Evolutionary conservation across 108 stramenopile genomes (phyloP), one percentile per base, ranked within the genome.

Genomic region (Skeletonema grethae): DNA sequence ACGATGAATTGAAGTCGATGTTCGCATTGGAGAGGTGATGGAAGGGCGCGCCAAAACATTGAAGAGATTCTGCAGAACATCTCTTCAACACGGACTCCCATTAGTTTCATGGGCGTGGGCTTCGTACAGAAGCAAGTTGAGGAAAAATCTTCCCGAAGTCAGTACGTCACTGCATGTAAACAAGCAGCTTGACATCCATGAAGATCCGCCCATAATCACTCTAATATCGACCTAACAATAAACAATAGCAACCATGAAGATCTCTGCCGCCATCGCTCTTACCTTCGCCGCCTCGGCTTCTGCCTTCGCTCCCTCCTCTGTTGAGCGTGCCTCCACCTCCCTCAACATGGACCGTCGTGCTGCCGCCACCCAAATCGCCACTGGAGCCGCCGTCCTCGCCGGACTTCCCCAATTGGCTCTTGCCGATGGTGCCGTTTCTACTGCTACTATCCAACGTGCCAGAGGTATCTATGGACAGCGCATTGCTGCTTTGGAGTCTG

Each of bases 341-440:
- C 79, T 93, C 85, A 86, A 87, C 87, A 86, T 90, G 83, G 93
- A 94, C 82, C 93, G 93, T 72, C 90, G 93, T 83, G 83, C 89
- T 55, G 93, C 93, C 80, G 80, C 91, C 76, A 88, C 85, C 31
- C 88, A 87, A 65, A 90, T 91, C 77, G 93, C 80, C 76, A 79
- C 82, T 64, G 86, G 84, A 31, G 90, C 79, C 59, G 86, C 85
- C 18, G 87, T 80, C 65, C 73, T 87, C 45, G 84, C 90, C 38
- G 85, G 77, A 20, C 60, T 88, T 60, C 91, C 94, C 57, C 38
- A 68, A 31, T 59, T 87, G 55, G 95, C 95, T 57, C 70, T 77
- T 43, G 97, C 95, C 66, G 97, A 97, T 82, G 97, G 97, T 71
- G 94, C 97, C 78, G 75, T 86, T 67, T 92, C 90, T 59, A 67